phyloP scores from a whole-genome alignment of 345 rosid species.

The Citrus maxima region DNA sequence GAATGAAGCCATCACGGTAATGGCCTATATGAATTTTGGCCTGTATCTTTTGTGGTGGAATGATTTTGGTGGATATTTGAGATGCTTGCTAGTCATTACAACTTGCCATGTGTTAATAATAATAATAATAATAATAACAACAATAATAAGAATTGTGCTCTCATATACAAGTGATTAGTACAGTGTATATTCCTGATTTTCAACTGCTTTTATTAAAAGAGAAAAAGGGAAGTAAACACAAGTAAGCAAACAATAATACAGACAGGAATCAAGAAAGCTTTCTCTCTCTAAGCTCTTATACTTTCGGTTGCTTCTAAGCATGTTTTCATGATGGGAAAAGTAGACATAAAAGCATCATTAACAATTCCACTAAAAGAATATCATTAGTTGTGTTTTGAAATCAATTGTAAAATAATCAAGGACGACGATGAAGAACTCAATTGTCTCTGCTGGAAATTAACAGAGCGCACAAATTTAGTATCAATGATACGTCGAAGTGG shows the following conservation, averaged over 20 bases:
- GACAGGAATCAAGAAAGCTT: conserved; percentile 17
- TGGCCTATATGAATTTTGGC: not conserved
- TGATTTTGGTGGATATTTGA: not conserved
- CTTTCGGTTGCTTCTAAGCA: conserved; percentile 85
- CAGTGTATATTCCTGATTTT: not conserved
- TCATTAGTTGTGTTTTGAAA: not conserved
- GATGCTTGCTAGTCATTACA: not conserved
- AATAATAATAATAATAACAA: too few relatives aligned
- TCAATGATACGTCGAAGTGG: not conserved
- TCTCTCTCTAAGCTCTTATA: conserved; percentile 7
- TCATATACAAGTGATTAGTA: not conserved
- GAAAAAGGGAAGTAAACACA: conserved; percentile 16
- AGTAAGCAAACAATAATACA: conserved; percentile 22
- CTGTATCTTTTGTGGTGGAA: not conserved
- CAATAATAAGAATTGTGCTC: too few relatives aligned
- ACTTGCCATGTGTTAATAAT: not conserved
- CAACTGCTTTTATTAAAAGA: conserved; percentile 11
- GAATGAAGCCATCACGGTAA: not conserved
- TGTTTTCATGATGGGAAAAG: conserved; percentile 64
- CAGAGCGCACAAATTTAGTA: not conserved
- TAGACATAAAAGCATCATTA: conserved; percentile 30
- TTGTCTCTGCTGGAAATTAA: not conserved
- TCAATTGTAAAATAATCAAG: not conserved
- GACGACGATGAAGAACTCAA: too few relatives aligned
- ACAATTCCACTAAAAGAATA: conserved; percentile 23